Evolutionary conservation across 2,329 filamentous ascomycete genomes (phyloP).

Genomic region (Dichotomopilus funicola): DNA sequence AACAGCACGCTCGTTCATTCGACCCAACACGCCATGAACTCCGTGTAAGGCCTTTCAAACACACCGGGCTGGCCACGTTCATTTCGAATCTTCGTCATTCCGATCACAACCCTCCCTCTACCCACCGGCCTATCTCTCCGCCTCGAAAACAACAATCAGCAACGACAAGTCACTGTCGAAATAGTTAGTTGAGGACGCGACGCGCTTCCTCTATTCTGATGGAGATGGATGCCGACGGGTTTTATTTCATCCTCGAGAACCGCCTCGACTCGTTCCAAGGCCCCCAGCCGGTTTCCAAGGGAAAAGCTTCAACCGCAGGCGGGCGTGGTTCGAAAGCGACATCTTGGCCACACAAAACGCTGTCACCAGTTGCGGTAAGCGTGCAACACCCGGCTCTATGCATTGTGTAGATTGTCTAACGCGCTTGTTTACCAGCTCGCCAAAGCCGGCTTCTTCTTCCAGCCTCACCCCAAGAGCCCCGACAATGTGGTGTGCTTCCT

Average conservation of each 20-base stretch:
- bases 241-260: conserved; percentile 51
- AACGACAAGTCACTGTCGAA: not conserved
- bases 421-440: conserved; percentile 58
- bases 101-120: no score
- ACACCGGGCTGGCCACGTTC: no score
- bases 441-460: conserved; percentile 84
- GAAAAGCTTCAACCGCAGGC: conserved; percentile 58
- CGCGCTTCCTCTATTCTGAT: conserved; percentile 1
- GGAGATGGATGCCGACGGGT: conserved; percentile 12
- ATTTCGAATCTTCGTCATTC: no score
- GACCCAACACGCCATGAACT: no score
- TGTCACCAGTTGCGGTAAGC: conserved; percentile 58
- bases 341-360: conserved; percentile 72
- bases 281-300: conserved; percentile 56
- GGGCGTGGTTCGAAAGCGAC: conserved; percentile 51
- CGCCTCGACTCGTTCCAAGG: conserved; percentile 75
- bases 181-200: not conserved
- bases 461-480: conserved; percentile 63
- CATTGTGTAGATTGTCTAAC: conserved; percentile 22
- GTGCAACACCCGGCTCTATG: conserved; percentile 2
- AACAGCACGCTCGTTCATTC: not conserved
- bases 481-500: conserved; percentile 91
- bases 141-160: not conserved
- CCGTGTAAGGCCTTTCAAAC: no score
- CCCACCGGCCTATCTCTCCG: not conserved